Conservation (phyloP, 2,329 filamentous ascomycete genomes). For the Botryotinia narcissicola region DNA sequence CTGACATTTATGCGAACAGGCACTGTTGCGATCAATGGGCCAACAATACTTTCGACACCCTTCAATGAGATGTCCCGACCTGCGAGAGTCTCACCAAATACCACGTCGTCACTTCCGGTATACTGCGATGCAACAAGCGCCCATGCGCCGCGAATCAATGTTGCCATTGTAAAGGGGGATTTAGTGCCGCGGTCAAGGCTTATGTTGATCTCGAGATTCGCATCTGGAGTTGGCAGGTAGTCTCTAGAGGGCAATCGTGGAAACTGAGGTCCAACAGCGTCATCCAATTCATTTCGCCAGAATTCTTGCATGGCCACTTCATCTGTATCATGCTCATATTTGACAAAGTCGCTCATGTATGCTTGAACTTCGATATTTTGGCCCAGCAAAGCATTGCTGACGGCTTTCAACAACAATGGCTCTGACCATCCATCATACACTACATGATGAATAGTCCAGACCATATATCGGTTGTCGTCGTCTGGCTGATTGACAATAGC, state of each 20-base stretch:
- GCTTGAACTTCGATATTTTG: constrained; percentile 32
- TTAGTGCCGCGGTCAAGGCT: constrained; percentile 20
- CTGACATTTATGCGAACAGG: constrained; percentile 38
- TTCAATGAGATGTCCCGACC: constrained; percentile 43
- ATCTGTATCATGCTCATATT: constrained; percentile 45
- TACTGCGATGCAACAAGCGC: constrained; percentile 43
- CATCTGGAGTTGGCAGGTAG: constrained; percentile 47
- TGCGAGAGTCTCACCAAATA: constrained; percentile 46
- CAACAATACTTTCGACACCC: constrained; percentile 45
- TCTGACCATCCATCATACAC: constrained; percentile 56
- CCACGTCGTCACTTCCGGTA: constrained; percentile 41
- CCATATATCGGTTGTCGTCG: constrained; percentile 42
- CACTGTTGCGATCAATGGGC: constrained; percentile 46
- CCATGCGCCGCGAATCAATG: constrained; percentile 40
- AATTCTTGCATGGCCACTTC: constrained; percentile 39
- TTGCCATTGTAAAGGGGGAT: constrained; percentile 28
- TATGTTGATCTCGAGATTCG: constrained; percentile 45
- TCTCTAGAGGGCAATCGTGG: constrained; percentile 46
- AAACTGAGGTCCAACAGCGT: constrained; percentile 48
- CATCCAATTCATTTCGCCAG: constrained; percentile 48
- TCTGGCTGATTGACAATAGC: constrained; percentile 25
- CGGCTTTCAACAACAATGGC: constrained; percentile 36
- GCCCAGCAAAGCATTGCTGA: constrained; percentile 30
- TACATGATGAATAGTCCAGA: constrained; percentile 56
- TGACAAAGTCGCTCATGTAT: constrained; percentile 49